Percentiles rank a stretch among this genome's conserved stretches.
These are phyloP conservation scores for Isatis tinctoria DNA, from an alignment of 345 rosid genomes.

Conservation along the genomic window DNA sequence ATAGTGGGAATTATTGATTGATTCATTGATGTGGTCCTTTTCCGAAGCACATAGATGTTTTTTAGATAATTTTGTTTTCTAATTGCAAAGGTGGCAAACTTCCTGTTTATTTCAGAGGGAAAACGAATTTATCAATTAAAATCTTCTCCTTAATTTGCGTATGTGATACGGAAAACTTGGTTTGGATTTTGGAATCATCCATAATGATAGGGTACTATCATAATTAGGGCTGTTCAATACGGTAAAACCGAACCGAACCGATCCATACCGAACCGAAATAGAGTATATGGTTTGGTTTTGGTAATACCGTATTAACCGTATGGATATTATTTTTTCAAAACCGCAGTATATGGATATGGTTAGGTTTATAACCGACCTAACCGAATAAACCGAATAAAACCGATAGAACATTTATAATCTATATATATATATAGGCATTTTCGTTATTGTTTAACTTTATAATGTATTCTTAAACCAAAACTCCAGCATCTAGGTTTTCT, in stretches of 20 bases:
- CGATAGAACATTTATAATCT: no score
- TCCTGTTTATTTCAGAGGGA: neutral
- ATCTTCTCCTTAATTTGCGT: neutral
- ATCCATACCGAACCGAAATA: neutral
- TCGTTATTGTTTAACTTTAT: no score
- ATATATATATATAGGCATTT: no score
- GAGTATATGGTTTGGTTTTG: neutral
- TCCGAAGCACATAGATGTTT: neutral
- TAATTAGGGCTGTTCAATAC: no score
- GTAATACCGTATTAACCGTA: neutral
- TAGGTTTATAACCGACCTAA: no score
- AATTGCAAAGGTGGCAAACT: conserved; percentile 1
- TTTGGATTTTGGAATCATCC: conserved; percentile 9
- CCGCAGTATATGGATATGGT: neutral
- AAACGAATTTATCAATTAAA: neutral
- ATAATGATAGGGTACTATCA: neutral
- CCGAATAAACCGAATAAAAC: no score
- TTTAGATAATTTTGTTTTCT: neutral
- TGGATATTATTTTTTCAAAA: no score
- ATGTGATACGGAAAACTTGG: conserved; percentile 10
- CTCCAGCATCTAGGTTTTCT: no score
- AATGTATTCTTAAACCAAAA: no score
- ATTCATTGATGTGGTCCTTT: neutral
- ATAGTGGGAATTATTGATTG: neutral
- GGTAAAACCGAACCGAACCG: no score